phyloP scores from a whole-genome alignment of 108 stramenopile genomes.

The Discostella stelligeroides region DNA sequence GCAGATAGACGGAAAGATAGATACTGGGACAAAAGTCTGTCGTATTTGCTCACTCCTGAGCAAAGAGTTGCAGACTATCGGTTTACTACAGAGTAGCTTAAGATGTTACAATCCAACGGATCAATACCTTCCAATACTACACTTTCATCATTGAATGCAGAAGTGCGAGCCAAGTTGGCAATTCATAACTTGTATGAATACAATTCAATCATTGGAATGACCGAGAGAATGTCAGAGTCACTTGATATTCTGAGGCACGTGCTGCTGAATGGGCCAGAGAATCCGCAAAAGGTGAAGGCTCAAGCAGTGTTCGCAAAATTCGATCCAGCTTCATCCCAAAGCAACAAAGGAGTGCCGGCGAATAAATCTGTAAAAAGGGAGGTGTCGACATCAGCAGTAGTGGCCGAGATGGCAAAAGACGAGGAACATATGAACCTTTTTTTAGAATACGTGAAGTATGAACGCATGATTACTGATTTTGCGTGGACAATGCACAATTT shows the following conservation, averaged over 20 bases:
- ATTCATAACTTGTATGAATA: slow-evolving; percentile 54
- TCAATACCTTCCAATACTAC: background rate
- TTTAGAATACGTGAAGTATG: slow-evolving; percentile 48
- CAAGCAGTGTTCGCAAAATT: background rate
- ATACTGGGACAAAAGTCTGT: slow-evolving; percentile 35
- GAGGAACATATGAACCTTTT: slow-evolving; percentile 28
- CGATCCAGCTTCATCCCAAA: background rate
- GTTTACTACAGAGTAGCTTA: slow-evolving; percentile 6
- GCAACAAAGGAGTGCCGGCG: background rate
- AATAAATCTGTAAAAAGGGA: slow-evolving; percentile 25
- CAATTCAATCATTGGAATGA: slow-evolving; percentile 55
- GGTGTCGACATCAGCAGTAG: slow-evolving; percentile 45
- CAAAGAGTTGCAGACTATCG: slow-evolving; percentile 19
- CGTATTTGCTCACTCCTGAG: slow-evolving; percentile 56
- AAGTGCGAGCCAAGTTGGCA: slow-evolving; percentile 22
- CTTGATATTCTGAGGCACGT: slow-evolving; percentile 51
- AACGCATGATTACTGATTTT: slow-evolving; percentile 43
- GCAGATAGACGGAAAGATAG: slow-evolving; percentile 8
- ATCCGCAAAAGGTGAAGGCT: background rate
- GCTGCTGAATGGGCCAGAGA: slow-evolving; percentile 25
- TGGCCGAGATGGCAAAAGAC: slow-evolving; percentile 44
- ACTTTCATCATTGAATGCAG: background rate
- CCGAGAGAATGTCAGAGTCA: slow-evolving; percentile 55
- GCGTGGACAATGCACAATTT: slow-evolving; percentile 42
- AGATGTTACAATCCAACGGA: background rate